Conservation (phyloP, 106 monocot species). For the Xerophyta viscosa region DNA sequence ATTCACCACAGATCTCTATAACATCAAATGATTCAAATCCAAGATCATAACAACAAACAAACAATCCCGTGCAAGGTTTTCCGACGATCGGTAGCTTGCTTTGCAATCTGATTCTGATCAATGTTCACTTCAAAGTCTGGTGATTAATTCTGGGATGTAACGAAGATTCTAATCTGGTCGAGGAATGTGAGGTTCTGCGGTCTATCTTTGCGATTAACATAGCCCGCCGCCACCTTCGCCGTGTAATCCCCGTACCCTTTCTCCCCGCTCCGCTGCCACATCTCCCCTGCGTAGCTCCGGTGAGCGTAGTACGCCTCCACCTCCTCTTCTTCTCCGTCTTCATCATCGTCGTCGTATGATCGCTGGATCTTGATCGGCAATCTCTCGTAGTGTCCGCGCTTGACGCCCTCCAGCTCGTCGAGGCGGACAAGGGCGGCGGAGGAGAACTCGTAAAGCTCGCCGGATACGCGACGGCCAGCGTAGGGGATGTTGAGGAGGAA, state of each 20-base stretch:
- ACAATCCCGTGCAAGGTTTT: too few species aligned
- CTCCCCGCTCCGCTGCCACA: constrained; percentile 57
- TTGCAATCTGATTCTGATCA: too few species aligned
- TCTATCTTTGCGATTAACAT: constrained; percentile 66
- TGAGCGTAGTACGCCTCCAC: constrained; percentile 75
- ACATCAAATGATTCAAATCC: too few species aligned
- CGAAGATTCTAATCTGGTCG: constrained; percentile 63
- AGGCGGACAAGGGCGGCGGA: constrained; percentile 25
- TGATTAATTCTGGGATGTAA: constrained; percentile 15
- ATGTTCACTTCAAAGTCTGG: too few species aligned
- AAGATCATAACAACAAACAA: too few species aligned
- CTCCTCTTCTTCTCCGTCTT: constrained; percentile 8
- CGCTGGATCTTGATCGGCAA: constrained; percentile 20
- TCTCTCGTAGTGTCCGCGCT: constrained; percentile 70
- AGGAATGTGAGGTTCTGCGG: constrained; percentile 68
- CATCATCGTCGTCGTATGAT: background rate
- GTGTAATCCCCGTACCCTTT: constrained; percentile 45
- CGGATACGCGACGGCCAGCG: constrained; percentile 33
- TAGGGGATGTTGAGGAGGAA: constrained; percentile 84
- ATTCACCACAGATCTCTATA: too few species aligned
- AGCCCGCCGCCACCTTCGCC: constrained; percentile 46
- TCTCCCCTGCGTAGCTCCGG: constrained; percentile 44
- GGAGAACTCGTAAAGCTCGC: constrained; percentile 66
- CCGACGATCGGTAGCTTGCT: too few species aligned
- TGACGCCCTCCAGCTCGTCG: constrained; percentile 72